Base-by-base conservation (phyloP, 2,329 filamentous ascomycete genomes). In the Aspergillus aculeatinus region DNA sequence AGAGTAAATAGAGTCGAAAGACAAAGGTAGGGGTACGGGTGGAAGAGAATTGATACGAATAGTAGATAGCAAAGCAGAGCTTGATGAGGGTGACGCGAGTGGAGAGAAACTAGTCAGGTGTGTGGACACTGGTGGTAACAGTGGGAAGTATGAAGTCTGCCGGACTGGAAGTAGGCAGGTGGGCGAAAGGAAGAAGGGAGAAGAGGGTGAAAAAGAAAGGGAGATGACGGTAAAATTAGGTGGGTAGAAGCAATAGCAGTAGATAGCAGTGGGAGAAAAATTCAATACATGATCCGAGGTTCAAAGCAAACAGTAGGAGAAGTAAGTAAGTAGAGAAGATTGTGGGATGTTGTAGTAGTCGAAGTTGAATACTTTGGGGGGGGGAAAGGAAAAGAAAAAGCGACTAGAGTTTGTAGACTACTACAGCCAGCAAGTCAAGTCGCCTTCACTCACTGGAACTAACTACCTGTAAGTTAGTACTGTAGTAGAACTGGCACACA, bases 141-240 rank as follows among this genome's bases (percentile, higher is more conserved):
- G 58, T 57, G 42, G 39, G 62, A 60, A 62, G 57, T 62, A 62
- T 57, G 60, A 59, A 59, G 47, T 48, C 59, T 52, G 59, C 58
- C 48, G 59, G 58, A 47, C 59, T 51, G 58, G 53, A 21, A 50
- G 48, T 27, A n/a, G 53, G 42, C 21, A 55, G 42, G 48, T 44
- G 42, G 44, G 42, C 27, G 56, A 55, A 60, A 61, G 57, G 59
- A 49, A 51, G 57, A 57, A 60, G 63, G 60, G 21, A 44, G 55
- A 58, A 48, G 48, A 51, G 59, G 52, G 49, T 48, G 59, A 57
- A 39, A 54, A 49, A 54, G 48, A 51, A 59, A 62, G 48, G 58
- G 50, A 58, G 60, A 60, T 57, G 59, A 56, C 44, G 39, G n/a
- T 19, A 60, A 54, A 59, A 57, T 33, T 61, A 49, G 49, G 56